Percentiles rank a stretch among this genome's conserved stretches.
These are phyloP conservation scores for Phyllosticta citriasiana DNA, from an alignment of 2,329 filamentous ascomycete species.

Conservation along the genomic window DNA sequence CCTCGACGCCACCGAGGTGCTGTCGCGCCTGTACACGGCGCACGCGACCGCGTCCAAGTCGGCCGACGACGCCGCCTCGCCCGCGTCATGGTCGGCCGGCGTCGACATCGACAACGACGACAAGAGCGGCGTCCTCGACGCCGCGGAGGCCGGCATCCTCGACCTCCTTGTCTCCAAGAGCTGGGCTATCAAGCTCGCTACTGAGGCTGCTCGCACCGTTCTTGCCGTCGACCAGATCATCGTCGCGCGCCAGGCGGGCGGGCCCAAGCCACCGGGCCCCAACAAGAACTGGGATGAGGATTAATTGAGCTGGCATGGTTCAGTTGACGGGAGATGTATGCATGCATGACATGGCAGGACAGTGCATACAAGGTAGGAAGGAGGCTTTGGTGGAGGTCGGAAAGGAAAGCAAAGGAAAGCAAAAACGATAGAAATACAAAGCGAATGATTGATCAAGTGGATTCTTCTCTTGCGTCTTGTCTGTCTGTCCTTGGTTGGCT, in stretches of 20 bases:
- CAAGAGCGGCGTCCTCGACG: constrained; percentile 71
- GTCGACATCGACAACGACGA: constrained; percentile 90
- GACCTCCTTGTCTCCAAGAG: constrained; percentile 87
- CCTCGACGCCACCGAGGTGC: constrained; percentile 91
- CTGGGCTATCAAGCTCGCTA: constrained; percentile 95
- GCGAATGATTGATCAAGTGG: neutral
- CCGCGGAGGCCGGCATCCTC: constrained; percentile 78
- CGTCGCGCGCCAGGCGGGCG: constrained; percentile 91
- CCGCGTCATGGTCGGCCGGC: constrained; percentile 67
- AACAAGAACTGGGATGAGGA: constrained; percentile 74
- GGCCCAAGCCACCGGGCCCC: constrained; percentile 90
- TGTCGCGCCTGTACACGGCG: constrained; percentile 84
- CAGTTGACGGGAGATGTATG: neutral
- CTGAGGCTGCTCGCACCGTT: constrained; percentile 86
- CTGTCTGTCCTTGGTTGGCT: too few species aligned
- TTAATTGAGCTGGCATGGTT: constrained; percentile 16
- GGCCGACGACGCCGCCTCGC: constrained; percentile 51
- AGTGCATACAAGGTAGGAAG: neutral
- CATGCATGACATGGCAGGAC: neutral
- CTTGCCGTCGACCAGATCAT: constrained; percentile 98
- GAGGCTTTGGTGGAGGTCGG: too few species aligned
- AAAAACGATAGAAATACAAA: neutral
- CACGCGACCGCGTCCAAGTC: constrained; percentile 53
- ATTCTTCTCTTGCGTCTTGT: too few species aligned
- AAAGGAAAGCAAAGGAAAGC: neutral